These are phyloP conservation scores for Mariannaea elegans DNA, from an alignment of 2,329 filamentous ascomycete species.

Conservation along the genomic window DNA sequence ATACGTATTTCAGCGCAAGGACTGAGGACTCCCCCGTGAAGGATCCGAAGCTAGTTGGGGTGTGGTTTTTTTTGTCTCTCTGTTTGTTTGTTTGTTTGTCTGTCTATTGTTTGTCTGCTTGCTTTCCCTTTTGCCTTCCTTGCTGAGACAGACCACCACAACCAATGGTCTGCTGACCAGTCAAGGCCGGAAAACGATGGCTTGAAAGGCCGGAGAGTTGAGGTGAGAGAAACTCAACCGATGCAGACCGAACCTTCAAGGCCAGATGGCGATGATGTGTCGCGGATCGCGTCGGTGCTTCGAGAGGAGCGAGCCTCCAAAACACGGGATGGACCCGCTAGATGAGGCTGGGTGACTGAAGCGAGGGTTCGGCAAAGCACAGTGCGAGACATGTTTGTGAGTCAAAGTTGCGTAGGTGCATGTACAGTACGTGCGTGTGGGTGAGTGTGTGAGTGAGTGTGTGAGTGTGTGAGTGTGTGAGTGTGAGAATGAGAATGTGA, in stretches of 20 bases:
- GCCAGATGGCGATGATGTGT: constrained; percentile 7
- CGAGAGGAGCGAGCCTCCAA: constrained; percentile 12
- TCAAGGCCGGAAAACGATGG: neutral
- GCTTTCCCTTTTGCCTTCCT: neutral
- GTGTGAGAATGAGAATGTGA: neutral
- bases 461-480: constrained; percentile 5
- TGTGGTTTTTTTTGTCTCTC: neutral
- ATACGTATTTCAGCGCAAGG: neutral
- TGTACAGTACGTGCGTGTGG: neutral
- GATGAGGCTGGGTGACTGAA: constrained; percentile 14
- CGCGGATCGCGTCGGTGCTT: constrained; percentile 12
- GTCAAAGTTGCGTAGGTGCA: neutral
- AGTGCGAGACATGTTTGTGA: constrained; percentile 10
- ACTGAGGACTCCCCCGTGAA: neutral
- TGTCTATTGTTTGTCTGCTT: neutral
- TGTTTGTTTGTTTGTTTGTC: neutral
- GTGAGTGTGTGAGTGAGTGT: neutral
- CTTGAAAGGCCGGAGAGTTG: too few species aligned
- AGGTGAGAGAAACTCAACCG: constrained; percentile 4
- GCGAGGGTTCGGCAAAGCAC: constrained; percentile 5
- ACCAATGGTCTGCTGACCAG: neutral
- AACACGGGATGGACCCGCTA: constrained; percentile 16
- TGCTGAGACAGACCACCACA: neutral
- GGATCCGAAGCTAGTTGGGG: neutral
- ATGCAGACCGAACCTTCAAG: constrained; percentile 19